Evolutionary conservation across 345 rosid genomes (phyloP), one percentile per base, ranked within the genome.

Genomic region (Ceriops decandra): DNA sequence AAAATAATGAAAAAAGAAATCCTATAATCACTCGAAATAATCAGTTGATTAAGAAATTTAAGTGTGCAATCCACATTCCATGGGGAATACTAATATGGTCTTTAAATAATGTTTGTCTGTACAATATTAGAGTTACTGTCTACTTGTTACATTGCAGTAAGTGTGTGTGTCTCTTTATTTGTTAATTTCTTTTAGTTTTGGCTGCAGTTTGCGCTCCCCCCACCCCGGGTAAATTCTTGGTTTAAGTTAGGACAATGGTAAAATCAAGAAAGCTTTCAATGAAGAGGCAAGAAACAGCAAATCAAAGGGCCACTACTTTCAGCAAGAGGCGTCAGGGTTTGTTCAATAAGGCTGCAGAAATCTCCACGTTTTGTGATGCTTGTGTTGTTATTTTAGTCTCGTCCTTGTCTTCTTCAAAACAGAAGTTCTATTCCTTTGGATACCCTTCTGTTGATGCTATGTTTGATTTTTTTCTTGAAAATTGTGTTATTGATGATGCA

Each of bases 301-400:
- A 58, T 30, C 19, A 67, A 28, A 60, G 32, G 26, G 27, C 59
- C 30, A 62, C 62, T 5, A 60, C 63, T 27, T 61, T 61, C 54
- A 52, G 67, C 0, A 73, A 73, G 31, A 26, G 76, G 36, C 67
- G 68, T 5, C 46, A 60, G 1, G 71, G 71, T 19, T 57, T 73
- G 3, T 73, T 73, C 72, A 66, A 67, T 49, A 73, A 73, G 38
- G 62, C 71, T 5, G 71, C 57, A 16, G 71, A 60, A 0, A 28
- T 73, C 11, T 67, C n/a, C 38, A 51, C 56, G 62, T 24, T 67
- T 5, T 73, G 66, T 3, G 72, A 49, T 10, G 67, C 76, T 46
- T 63, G 42, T 1, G 17, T 62, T 13, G 72, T 63, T 13, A 24
- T 73, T 3, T 24, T 73, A 15, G 72, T 61, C 16, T 35, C 67